Evolutionary conservation across 202 grass and related monocot genomes (phyloP).

Genomic region (Schoenoplectus tabernaemontani): DNA sequence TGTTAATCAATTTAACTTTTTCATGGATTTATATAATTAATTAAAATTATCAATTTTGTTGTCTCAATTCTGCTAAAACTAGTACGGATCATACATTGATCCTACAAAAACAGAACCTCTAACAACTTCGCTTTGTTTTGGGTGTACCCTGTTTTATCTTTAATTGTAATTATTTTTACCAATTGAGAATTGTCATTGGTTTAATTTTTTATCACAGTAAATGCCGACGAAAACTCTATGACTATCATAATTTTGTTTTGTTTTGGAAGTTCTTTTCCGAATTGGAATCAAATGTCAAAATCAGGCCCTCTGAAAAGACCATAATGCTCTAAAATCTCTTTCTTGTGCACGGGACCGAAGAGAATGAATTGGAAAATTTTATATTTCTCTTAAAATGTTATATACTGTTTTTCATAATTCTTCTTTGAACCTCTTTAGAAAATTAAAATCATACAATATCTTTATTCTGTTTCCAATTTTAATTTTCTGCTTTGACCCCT

Average conservation of each 20-base stretch:
- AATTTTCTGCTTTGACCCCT: background rate
- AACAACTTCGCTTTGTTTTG: background rate
- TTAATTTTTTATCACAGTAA: background rate
- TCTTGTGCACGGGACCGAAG: background rate
- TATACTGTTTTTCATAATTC: background rate
- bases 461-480: background rate
- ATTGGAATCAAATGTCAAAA: slow-evolving; percentile 5
- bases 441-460: background rate
- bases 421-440: background rate
- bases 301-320: background rate
- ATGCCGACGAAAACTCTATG: background rate
- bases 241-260: background rate
- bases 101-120: background rate
- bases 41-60: background rate
- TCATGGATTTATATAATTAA: background rate
- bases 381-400: background rate
- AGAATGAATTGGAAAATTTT: background rate
- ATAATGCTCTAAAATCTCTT: background rate
- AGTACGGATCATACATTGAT: background rate
- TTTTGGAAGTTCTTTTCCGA: background rate
- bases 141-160: background rate
- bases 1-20: background rate
- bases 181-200: background rate
- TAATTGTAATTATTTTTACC: background rate
- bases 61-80: background rate